A percentile compares a stretch with the other conserved stretches of the same genome.
These are phyloP conservation scores for Choanephora cucurbitarum DNA, from an alignment of 371 early-diverging fungal genomes.

Conservation along the genomic window DNA sequence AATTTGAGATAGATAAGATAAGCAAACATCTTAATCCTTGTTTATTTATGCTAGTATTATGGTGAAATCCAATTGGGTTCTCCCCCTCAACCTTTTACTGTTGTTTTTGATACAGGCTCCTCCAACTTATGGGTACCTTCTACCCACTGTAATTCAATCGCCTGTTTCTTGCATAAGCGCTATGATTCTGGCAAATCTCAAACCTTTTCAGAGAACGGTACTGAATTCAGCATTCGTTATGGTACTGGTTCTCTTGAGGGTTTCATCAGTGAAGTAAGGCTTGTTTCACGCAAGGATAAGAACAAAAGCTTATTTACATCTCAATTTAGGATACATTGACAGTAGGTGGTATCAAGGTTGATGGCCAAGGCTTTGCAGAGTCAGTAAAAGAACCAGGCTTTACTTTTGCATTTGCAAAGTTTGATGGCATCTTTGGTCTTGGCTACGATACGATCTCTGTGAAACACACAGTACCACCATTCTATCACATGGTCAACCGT, in stretches of 20 bases:
- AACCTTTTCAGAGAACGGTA: slow-evolving; percentile 81
- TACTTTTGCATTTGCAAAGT: slow-evolving; percentile 83
- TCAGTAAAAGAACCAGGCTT: slow-evolving; percentile 90
- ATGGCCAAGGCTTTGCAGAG: slow-evolving; percentile 86
- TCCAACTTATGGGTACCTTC: slow-evolving; percentile 95
- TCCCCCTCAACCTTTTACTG: slow-evolving; percentile 87
- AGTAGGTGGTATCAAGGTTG: slow-evolving; percentile 70
- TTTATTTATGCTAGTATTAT: slow-evolving; percentile 64
- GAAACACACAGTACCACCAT: slow-evolving; percentile 83
- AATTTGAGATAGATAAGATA: not conserved
- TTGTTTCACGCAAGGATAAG: not conserved
- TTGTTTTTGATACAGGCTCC: slow-evolving; percentile 94
- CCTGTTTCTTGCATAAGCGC: slow-evolving; percentile 87
- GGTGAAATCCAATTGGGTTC: slow-evolving; percentile 85
- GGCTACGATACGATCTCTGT: slow-evolving; percentile 91
- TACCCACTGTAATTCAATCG: slow-evolving; percentile 84
- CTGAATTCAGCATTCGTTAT: slow-evolving; percentile 85
- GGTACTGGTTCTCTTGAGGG: slow-evolving; percentile 92
- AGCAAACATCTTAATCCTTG: no score
- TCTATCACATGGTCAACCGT: slow-evolving; percentile 86
- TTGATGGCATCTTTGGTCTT: slow-evolving; percentile 94
- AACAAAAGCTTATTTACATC: no score
- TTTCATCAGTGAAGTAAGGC: slow-evolving; percentile 70
- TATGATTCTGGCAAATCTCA: slow-evolving; percentile 74
- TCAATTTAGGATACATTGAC: slow-evolving; percentile 58